A percentile compares a stretch with the other conserved stretches of the same genome.
These are phyloP conservation scores for Samsoniella hepiali DNA, from an alignment of 2,329 filamentous ascomycete genomes.

Conservation along the genomic window DNA sequence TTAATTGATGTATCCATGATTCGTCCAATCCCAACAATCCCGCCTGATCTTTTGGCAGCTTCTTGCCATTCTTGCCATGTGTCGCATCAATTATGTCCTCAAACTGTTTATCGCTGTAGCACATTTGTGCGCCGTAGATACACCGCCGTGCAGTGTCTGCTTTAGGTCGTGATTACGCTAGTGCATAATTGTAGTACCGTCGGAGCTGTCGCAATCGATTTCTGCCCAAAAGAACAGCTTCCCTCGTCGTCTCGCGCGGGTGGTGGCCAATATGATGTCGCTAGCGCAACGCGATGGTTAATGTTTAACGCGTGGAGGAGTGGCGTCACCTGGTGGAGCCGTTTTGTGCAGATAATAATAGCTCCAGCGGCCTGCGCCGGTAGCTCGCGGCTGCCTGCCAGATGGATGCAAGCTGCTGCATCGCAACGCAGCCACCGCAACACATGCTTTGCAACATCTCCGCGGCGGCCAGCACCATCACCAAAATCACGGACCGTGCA, in stretches of 20 bases:
- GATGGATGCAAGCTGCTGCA: conserved; percentile 8
- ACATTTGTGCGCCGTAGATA: conserved; percentile 15
- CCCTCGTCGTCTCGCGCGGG: not conserved
- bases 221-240: not conserved
- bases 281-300: conserved; percentile 9
- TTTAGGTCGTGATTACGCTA: not conserved
- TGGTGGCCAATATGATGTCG: not conserved
- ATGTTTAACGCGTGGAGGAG: conserved; percentile 13
- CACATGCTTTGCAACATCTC: conserved; percentile 3
- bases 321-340: conserved; percentile 19
- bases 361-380: conserved; percentile 4
- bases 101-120: conserved; percentile 10
- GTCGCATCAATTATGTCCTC: conserved; percentile 27
- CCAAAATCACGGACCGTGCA: not conserved
- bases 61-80: conserved; percentile 28
- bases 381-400: conserved; percentile 2
- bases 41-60: conserved; percentile 39
- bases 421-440: conserved; percentile 12
- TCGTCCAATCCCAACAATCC: conserved; percentile 33
- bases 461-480: not conserved
- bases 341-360: not conserved
- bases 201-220: not conserved
- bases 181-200: not conserved
- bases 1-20: conserved; percentile 36
- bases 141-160: not conserved